Base-by-base conservation (phyloP, 495 filamentous ascomycete species). In the Xylaria palmicola region DNA sequence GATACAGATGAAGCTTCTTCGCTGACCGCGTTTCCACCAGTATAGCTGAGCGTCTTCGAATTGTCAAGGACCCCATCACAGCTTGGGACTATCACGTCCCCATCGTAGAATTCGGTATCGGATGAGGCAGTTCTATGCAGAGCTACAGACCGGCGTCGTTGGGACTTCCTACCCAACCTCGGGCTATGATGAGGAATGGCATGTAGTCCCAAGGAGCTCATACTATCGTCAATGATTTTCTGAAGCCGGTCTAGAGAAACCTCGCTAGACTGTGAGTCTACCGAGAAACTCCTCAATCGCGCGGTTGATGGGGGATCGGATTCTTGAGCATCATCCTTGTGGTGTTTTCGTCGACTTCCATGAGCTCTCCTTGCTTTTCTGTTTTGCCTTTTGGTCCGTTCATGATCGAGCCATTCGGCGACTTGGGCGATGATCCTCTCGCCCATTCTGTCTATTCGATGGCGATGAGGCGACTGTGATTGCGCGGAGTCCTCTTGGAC, bases 11-110 rank as follows among this genome's bases (percentile, higher is more conserved):
- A 65, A n/a, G 73, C 70, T 3, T 81, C 77, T 26, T 83, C 79
- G 6, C 78, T 76, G 12, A 73, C 78, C 6, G 81, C 80, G 43
- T 73, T 74, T 10, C 88, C 89, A 17, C 85, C 85, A 17, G 77
- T 80, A 69, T 93, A 96, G 26, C 87, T 83, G 59, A 95, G 71
- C 0, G 91, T 93, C 72, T 91, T 93, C 6, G 91, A 89, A 68
- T 97, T 97, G 70, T 97, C 91, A 30, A 97, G 82, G 4, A 85
- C 70, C 13, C 82, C 89, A 67, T 97, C 91, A 59, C 91, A 93
- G 62, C 79, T 82, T 6, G 91, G 91, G 2, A 93, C 88, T 29
- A 86, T 63, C 22, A 85, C 77, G 45, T 94, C 90, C 13, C 81
- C 78, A 54, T 93, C 90, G 13, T 83, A 79, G 63, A 84, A 87